Conservation (phyloP, 2,329 filamentous ascomycete genomes). For the Exophiala sideris region DNA sequence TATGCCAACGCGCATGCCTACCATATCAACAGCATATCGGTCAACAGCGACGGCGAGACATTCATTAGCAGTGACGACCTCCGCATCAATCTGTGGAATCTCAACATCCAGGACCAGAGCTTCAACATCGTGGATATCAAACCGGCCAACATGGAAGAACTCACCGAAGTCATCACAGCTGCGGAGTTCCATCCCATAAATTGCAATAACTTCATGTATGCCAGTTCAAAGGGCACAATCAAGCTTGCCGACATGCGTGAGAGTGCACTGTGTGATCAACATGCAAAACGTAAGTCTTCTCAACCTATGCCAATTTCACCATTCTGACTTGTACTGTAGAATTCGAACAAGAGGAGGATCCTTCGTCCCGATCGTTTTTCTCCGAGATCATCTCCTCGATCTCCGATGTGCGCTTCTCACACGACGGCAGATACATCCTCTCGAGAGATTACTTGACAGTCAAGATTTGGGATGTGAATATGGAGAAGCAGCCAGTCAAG, state of each 20-base stretch:
- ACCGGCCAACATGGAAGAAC: conserved; percentile 98
- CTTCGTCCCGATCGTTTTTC: conserved; percentile 95
- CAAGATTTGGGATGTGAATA: conserved; percentile 99
- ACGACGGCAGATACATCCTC: conserved; percentile 93
- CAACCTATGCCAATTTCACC: neutral
- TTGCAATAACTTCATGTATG: conserved; percentile 99
- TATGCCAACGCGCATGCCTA: conserved; percentile 99
- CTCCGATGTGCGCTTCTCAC: conserved; percentile 95
- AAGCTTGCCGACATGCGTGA: conserved; percentile 98
- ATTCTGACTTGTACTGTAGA: conserved; percentile 53
- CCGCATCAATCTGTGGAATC: conserved; percentile 96
- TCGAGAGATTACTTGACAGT: conserved; percentile 97
- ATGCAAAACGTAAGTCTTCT: conserved; percentile 75
- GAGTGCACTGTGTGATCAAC: conserved; percentile 91
- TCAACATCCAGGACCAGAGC: conserved; percentile 98
- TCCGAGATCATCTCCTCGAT: conserved; percentile 99
- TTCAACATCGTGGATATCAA: conserved; percentile 99
- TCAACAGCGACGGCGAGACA: conserved; percentile 98
- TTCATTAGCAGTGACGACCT: conserved; percentile 99
- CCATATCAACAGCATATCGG: conserved; percentile 99
- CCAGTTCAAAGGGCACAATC: conserved; percentile 97
- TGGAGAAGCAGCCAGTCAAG: conserved; percentile 96
- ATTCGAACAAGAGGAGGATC: conserved; percentile 98
- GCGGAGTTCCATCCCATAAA: conserved; percentile 95
- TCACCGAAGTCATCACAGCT: conserved; percentile 97